Evolutionary conservation across 1,284 basidiomycete genomes (phyloP), one percentile per base, ranked within the genome.

Genomic region (Binderoboletus segoi): DNA sequence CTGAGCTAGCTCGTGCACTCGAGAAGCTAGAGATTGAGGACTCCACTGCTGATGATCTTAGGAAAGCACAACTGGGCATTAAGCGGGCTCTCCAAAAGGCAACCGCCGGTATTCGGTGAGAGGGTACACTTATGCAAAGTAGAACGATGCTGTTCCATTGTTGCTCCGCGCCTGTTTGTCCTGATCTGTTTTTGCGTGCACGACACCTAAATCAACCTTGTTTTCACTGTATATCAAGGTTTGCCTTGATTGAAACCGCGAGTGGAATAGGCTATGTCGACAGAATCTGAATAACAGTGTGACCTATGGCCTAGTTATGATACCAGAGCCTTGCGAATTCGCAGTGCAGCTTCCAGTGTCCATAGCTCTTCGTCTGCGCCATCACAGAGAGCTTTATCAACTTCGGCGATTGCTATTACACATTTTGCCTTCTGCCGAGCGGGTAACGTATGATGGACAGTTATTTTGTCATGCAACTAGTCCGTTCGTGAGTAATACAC

Each of bases 321-420:
- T 48, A 69, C 65, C 37, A 84, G 56, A 24, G 85, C 86, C 63
- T 89, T 93, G 69, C 88, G 80, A 20, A 97, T 79, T 40, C 86
- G 82, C 51, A 98, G 73, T 38, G 86, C 94, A 50, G 94, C 87
- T 66, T 96, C 93, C 21, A 99, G 76, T 48, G 95, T 84, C 87
- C 97, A 98, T 38, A 99, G 77, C 73, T 98, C 95, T 73, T 99
- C 97, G 66, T 99, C 96, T n/a, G 93, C 96, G 2, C 97, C 97
- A 66, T 99, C 96, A 61, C 91, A 94, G 43, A 99, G 77, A 0
- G 93, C 93, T 73, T 99, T 98, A 78, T 99, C 97, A 38, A 94
- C 94, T 71, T 96, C 94, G 4, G 95, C 96, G 60, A 99, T 89
- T 10, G 87, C 85, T 20, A 98, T 76, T 1, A 92, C 93, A 60